Base-by-base conservation (phyloP, 257 asterid genomes). In the Capsicum pubescens region DNA sequence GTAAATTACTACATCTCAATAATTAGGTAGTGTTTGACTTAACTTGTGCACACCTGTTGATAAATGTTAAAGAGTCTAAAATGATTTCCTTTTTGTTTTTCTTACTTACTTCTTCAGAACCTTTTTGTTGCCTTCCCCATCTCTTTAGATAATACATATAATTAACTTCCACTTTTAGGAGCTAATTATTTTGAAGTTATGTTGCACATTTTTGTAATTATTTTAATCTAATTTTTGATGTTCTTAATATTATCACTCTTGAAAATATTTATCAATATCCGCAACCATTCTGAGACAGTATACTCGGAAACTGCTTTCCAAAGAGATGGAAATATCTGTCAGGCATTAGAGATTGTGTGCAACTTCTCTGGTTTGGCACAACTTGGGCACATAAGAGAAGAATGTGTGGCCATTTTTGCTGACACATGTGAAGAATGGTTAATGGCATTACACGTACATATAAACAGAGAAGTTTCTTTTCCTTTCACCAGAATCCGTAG, bases 351-450 rank as follows among this genome's bases (percentile, higher is more conserved):
- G 85, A 72, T 95, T 12, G 98, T 92, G 5, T 95, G 98, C 91
- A 89, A 87, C 83, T 93, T 97, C 79, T 95, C 98, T 79, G 99
- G 98, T 86, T 89, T 97, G 83, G 95, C 86, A 80, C 87, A 92
- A 79, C 95, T 97, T 67, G 99, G 99, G 84, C 98, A 97, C 90
- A 90, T 84, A 86, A 97, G 82, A 90, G 97, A 92, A 74, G 99
- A 97, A 84, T 95, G 97, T 55, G 98, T 84, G 16, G 99, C 98
- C 50, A 95, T 97, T 64, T 97, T 95, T 92, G 98, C 99, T 80
- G 99, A 97, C 88, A 97, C 99, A 44, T 85, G 98, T 56, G 93
- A 91, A 83, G 98, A 97, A 89, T 97, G 99, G 99, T 93, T 95
- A 84, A 89, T 97, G 83, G 97, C 99, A 14, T 85, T 97, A 87